Conservation (phyloP, 2,329 filamentous ascomycete genomes). For the Pyrenophora seminiperda region DNA sequence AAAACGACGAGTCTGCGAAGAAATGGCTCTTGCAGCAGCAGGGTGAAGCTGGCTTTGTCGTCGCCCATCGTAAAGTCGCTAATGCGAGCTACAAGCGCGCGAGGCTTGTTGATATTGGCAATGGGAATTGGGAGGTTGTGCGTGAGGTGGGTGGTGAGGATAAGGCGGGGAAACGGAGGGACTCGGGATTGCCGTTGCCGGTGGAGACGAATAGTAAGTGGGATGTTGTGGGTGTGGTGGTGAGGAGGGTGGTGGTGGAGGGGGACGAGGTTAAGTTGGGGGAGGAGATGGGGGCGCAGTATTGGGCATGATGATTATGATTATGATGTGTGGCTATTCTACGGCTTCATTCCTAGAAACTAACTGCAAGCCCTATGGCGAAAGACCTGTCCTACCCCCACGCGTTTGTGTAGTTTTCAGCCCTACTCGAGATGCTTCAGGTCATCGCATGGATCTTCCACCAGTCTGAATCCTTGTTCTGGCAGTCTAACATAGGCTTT, state of each 20-base stretch:
- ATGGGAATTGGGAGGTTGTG: slow-evolving; percentile 39
- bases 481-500: no score
- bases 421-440: no score
- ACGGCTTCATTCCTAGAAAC: no score
- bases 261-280: slow-evolving; percentile 37
- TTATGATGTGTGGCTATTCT: no score
- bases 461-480: no score
- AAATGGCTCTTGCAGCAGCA: slow-evolving; percentile 40
- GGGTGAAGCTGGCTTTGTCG: slow-evolving; percentile 41
- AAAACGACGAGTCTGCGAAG: slow-evolving; percentile 27
- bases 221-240: slow-evolving; percentile 44
- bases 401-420: no score
- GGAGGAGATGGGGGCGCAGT: slow-evolving; percentile 39
- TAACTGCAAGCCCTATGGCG: no score
- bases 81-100: slow-evolving; percentile 47
- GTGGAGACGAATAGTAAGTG: slow-evolving; percentile 42
- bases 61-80: slow-evolving; percentile 35
- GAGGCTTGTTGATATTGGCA: slow-evolving; percentile 36
- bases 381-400: no score
- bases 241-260: slow-evolving; percentile 35
- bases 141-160: slow-evolving; percentile 39
- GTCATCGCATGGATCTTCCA: no score
- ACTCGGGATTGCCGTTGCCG: slow-evolving; percentile 38
- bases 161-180: slow-evolving; percentile 37
- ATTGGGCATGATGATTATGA: no score